Conservation (phyloP, 352 stramenopile genomes). For the Phytophthora pluvialis region DNA sequence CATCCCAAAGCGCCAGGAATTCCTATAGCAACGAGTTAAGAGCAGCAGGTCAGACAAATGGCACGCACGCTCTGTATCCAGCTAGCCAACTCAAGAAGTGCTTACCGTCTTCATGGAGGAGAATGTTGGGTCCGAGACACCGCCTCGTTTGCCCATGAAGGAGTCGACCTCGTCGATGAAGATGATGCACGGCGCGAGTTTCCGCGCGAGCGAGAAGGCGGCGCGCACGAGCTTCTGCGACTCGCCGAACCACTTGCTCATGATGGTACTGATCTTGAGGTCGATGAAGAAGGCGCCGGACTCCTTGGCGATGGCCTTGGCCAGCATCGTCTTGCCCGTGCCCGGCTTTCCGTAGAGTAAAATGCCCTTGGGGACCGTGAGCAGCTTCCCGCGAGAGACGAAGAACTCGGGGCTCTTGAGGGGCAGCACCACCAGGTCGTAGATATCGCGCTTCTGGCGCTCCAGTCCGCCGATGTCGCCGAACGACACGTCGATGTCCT, state of each 20-base stretch:
- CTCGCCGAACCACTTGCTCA: constrained; percentile 92
- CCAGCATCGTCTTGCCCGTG: constrained; percentile 93
- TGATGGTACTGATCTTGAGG: constrained; percentile 90
- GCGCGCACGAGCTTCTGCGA: constrained; percentile 95
- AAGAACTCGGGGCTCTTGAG: constrained; percentile 94
- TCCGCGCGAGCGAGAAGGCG: constrained; percentile 93
- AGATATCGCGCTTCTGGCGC: constrained; percentile 95
- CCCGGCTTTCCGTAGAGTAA: constrained; percentile 83
- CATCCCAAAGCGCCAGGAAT: constrained; percentile 98
- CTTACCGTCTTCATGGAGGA: constrained; percentile 89
- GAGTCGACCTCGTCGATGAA: constrained; percentile 98
- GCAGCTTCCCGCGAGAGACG: constrained; percentile 78
- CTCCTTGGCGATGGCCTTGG: constrained; percentile 96
- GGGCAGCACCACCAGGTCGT: constrained; percentile 95
- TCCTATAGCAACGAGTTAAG: constrained; percentile 57
- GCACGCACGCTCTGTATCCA: not conserved
- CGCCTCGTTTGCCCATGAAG: constrained; percentile 90
- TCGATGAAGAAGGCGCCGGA: constrained; percentile 90
- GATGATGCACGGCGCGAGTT: constrained; percentile 96
- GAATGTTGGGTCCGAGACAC: constrained; percentile 80
- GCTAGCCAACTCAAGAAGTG: not conserved
- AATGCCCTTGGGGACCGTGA: constrained; percentile 89
- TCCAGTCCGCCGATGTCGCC: constrained; percentile 97
- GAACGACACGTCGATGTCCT: constrained; percentile 93
- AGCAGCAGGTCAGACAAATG: constrained; percentile 17